phyloP scores from a whole-genome alignment of 2,329 filamentous ascomycete genomes.

The Fusarium avenaceum region DNA sequence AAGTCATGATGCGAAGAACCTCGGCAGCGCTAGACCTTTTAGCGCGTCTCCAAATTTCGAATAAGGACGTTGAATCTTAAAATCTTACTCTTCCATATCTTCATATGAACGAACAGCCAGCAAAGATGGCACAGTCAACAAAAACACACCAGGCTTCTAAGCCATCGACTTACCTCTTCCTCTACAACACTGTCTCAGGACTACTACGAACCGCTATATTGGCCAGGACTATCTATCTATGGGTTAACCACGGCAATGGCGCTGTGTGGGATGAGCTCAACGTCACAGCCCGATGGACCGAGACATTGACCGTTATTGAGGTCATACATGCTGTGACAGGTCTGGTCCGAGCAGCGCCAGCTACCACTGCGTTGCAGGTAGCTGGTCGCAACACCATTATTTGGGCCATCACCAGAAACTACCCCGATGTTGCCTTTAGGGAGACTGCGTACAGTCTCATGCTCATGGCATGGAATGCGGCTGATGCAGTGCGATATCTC shows the following conservation, averaged over 20 bases:
- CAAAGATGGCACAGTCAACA: constrained; percentile 7
- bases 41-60: constrained; percentile 1
- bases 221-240: constrained; percentile 25
- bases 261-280: constrained; percentile 39
- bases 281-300: constrained; percentile 35
- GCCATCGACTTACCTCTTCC: constrained; percentile 19
- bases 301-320: constrained; percentile 35
- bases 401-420: constrained; percentile 45
- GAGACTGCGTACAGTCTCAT: constrained; percentile 39
- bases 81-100: background rate
- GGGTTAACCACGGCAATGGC: constrained; percentile 21
- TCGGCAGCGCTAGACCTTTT: constrained; percentile 19
- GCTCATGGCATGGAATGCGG: constrained; percentile 42
- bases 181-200: constrained; percentile 35
- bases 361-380: constrained; percentile 40
- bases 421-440: constrained; percentile 27
- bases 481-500: constrained; percentile 37
- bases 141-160: background rate
- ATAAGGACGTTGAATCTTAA: background rate
- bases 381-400: constrained; percentile 44
- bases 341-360: constrained; percentile 36
- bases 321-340: constrained; percentile 30
- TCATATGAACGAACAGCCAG: background rate
- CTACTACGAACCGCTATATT: constrained; percentile 21
- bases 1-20: constrained; percentile 20